These are phyloP conservation scores for Talaromyces amestolkiae DNA, from an alignment of 2,329 filamentous ascomycete species.

Conservation along the genomic window DNA sequence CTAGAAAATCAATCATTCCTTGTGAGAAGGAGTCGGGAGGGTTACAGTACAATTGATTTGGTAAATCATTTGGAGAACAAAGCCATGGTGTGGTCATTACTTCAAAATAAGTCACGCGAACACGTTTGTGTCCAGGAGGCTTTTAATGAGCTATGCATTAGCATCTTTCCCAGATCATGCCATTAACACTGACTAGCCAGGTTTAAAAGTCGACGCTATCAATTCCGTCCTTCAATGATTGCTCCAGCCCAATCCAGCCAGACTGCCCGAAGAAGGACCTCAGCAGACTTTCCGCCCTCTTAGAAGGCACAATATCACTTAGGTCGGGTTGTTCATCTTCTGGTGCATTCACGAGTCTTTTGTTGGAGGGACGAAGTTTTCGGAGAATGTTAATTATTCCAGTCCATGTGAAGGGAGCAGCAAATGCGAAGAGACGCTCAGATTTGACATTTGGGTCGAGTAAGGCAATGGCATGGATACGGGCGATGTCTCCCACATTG, in stretches of 20 bases:
- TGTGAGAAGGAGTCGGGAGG: no score
- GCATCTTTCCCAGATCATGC: not conserved
- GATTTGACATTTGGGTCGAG: constrained; percentile 45
- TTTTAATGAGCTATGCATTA: no score
- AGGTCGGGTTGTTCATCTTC: constrained; percentile 27
- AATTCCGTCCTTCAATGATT: constrained; percentile 18
- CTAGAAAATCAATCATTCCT: no score
- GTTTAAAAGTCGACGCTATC: constrained; percentile 3
- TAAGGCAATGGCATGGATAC: constrained; percentile 53
- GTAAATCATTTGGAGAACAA: no score
- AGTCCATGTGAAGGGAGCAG: constrained; percentile 48
- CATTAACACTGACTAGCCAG: not conserved
- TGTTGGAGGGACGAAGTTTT: constrained; percentile 40
- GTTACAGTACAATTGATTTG: no score
- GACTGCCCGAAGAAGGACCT: constrained; percentile 26
- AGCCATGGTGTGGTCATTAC: no score
- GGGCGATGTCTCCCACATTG: constrained; percentile 48
- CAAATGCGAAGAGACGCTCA: constrained; percentile 56
- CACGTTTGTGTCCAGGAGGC: no score
- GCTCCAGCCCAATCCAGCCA: constrained; percentile 32
- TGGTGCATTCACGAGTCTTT: constrained; percentile 32
- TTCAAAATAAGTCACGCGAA: no score
- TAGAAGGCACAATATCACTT: constrained; percentile 25
- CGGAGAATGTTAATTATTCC: constrained; percentile 38
- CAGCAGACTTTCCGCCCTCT: constrained; percentile 30